Base-by-base conservation (phyloP, 2,329 filamentous ascomycete species). In the Fusarium musae region DNA sequence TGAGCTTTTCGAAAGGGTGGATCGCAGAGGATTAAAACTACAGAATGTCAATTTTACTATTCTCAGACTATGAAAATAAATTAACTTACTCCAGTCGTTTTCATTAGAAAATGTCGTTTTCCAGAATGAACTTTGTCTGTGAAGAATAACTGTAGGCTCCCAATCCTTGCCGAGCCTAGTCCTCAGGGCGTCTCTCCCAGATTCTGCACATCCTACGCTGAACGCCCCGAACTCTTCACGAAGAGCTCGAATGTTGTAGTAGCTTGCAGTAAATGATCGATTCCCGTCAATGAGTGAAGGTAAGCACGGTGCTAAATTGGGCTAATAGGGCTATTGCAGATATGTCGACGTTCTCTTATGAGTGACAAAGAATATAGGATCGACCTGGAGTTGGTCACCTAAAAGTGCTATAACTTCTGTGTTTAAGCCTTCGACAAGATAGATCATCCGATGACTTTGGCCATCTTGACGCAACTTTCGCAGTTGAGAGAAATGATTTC, bases 41-140 rank as follows among this genome's bases (percentile, higher is more conserved):
- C 10, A 30, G 7, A 12, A 52, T 19, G 26, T 57, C 50, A 57
- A 46, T 26, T 64, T 8, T 21, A 58, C 54, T 49, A 49, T n/a
- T n/a, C 40, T n/a, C 23, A 17, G 37, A 16, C 16, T n/a, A 36
- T 30, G 4, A 40, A 3, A 21, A 26, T 2, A 32, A 21, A 37
- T 26, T 4, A 19, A 16, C 36, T 63, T 32, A 23, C 40, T 47
- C 63, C 61, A 62, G 28, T 30, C 32, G 7, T 65, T 9, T 16
- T 64, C 40, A 13, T 40, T 12, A 1, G 16, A 36, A 9, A 57
- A 36, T 28, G 47, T 30, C 12, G 34, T 65, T 10, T 57, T 37
- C 40, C 47, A 47, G n/a, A 65, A 65, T 40, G 47, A 65, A 21
- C 59, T 65, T 34, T 65, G 65, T 57, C 47, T 13, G 23, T 64